These are phyloP conservation scores for Colletotrichum tanaceti DNA, from an alignment of 2,329 filamentous ascomycete species.

Conservation along the genomic window DNA sequence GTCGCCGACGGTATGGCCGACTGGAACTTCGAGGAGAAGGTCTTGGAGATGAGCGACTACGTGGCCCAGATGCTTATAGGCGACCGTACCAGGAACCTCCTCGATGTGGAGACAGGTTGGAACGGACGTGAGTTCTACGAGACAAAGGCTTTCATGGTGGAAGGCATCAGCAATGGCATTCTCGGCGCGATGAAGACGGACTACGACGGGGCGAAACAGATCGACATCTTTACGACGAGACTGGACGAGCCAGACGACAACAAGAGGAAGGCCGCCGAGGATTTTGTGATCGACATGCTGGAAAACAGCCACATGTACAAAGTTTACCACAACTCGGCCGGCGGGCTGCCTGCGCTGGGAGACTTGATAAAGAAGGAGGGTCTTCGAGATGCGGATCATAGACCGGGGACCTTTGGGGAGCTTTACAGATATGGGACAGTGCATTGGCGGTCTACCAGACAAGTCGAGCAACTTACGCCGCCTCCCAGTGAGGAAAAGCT, in stretches of 20 bases:
- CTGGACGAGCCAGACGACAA: background rate
- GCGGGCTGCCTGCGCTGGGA: background rate
- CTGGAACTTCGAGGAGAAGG: slow-evolving; percentile 38
- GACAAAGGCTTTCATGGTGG: slow-evolving; percentile 46
- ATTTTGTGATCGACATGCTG: background rate
- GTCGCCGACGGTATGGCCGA: background rate
- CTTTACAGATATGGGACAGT: background rate
- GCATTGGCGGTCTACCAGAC: background rate
- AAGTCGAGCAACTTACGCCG: background rate
- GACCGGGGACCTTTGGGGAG: background rate
- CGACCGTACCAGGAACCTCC: slow-evolving; percentile 49
- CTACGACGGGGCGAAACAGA: background rate
- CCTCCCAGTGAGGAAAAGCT: background rate
- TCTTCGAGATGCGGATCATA: background rate
- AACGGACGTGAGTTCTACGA: slow-evolving; percentile 50
- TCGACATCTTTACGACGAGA: background rate
- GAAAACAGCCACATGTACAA: slow-evolving; percentile 1
- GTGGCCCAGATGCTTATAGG: slow-evolving; percentile 52
- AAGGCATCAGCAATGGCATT: background rate
- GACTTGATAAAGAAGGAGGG: background rate
- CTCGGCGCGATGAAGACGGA: background rate
- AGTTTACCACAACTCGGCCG: background rate
- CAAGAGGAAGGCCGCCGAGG: background rate
- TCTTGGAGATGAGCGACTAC: slow-evolving; percentile 51
- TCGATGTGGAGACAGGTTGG: slow-evolving; percentile 47